Evolutionary conservation across 2,329 filamentous ascomycete genomes (phyloP), one percentile per base, ranked within the genome.

Genomic region (Aureobasidium subglaciale): DNA sequence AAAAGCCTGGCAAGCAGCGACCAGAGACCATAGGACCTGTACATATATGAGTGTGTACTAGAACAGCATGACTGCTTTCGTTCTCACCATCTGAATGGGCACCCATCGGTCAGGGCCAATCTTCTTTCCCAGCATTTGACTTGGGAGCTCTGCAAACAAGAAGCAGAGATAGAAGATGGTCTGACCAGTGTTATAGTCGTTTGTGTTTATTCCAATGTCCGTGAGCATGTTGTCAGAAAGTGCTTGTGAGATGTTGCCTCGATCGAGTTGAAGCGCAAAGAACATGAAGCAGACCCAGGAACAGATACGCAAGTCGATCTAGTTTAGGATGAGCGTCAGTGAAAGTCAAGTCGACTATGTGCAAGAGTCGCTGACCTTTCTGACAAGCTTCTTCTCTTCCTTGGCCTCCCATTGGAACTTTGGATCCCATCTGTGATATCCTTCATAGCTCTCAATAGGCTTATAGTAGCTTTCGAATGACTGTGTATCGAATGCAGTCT

Each of bases 221-320:
- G 67, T 70, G 8, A 87, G 72, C 62, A 87, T 74, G 61, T 82
- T 80, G 63, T 86, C 83, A 1, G 80, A 81, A 27, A 82, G 70
- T 3, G 82, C 83, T 30, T 56, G 43, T 32, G 41, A 48, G 11
- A 86, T 70, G 62, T 86, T 86, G 50, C 82, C 81, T 45, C 84
- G 73, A n/a, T 62, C 60, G 3, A 66, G 67, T 48, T 81, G 75
- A 2, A 81, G 65, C 0, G 76, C 75, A 55, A 80, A 77, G 66
- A 80, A 79, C 70, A 78, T 78, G 18, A 80, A 62, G 59, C 78
- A 81, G 0, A 76, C 73, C 73, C 76, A 81, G 0, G 71, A 62
- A 50, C 73, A 77, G 37, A 81, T 78, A 29, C 71, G 71, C 58
- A 72, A 72, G 58, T 81, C 78, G 38, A 80, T 75, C 70, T 79